Evolutionary conservation across 306 rosid species (phyloP), one percentile per base, ranked within the genome.

Genomic region (Pueraria montana): DNA sequence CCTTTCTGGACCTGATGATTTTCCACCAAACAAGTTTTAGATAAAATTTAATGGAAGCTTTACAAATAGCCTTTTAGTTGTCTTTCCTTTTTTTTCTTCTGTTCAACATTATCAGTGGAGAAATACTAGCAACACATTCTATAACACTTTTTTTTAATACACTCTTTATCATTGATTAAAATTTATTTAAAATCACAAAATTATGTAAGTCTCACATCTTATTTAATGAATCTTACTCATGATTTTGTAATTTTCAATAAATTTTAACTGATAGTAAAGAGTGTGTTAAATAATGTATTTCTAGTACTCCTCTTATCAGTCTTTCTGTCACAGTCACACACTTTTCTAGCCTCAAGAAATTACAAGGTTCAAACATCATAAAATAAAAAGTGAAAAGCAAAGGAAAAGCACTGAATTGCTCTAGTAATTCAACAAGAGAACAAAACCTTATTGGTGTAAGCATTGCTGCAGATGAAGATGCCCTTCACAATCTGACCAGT

Each of bases 401-500:
- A 48, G 64, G 16, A 30, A 61, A 82, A 62, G 4, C 17, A 59
- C 65, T 18, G 70, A 73, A 43, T 42, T 8, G 18, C 14, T 52
- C 59, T 48, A 50, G 36, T 26, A 48, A 30, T 78, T 43, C 36
- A 50, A 61, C 27, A 64, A 11, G 56, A 62, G 63, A 53, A 56
- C 48, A 20, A 72, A 69, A 96, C 99, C 98, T 96, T 92, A 84
- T 96, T 94, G 65, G 94, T 80, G 78, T 96, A 96, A 87, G 92
- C 94, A 83, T 96, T 96, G 91, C 98, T 96, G 46, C 97, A 96
- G 43, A 73, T 87, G 87, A 96, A 96, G 74, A 96, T 94, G 61
- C 99, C 99, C 88, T 80, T 91, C 6, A 96, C 97, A 79, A 96
- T 92, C 84, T 94, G 98, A 52, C 99, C 98, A 74, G 96, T 96